These are phyloP conservation scores for Closterium sp. DNA, from an alignment of 139 green algal species.

Conservation along the genomic window DNA sequence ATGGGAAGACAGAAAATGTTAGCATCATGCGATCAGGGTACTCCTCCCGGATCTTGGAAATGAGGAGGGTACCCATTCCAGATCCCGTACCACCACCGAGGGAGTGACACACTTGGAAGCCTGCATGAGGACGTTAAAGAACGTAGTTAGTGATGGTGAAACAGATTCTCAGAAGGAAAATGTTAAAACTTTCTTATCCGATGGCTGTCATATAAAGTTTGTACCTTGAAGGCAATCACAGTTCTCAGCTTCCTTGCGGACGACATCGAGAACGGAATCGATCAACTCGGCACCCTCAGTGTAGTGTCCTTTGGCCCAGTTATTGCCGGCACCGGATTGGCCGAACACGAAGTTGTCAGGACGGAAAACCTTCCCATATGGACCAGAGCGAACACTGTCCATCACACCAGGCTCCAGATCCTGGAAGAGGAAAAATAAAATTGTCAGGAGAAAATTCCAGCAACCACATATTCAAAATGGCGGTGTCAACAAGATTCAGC, in stretches of 20 bases:
- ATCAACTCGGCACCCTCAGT: constrained; percentile 98
- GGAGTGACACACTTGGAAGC: constrained; percentile 94
- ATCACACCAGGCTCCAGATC: constrained; percentile 96
- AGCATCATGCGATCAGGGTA: constrained; percentile 99
- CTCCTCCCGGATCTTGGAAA: constrained; percentile 98
- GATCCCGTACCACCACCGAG: constrained; percentile 94
- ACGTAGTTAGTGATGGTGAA: no score
- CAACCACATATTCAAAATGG: no score
- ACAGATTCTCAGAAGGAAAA: no score
- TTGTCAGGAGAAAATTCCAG: no score
- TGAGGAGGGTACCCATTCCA: constrained; percentile 98
- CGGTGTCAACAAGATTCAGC: no score
- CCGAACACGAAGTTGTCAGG: constrained; percentile 98
- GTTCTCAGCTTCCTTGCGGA: constrained; percentile 94
- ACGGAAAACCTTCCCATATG: constrained; percentile 93
- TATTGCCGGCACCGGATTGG: constrained; percentile 95
- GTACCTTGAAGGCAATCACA: constrained; percentile 94
- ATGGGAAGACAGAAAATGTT: constrained; percentile 98
- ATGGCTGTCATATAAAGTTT: no score
- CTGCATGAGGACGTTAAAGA: no score
- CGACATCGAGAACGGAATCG: constrained; percentile 96
- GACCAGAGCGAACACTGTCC: constrained; percentile 90
- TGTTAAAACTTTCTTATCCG: no score
- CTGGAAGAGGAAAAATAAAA: no score
- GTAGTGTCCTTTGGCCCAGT: constrained; percentile 99